Percentiles rank a stretch among this genome's conserved stretches.
Evolutionary conservation across 768 basidiomycete genomes (phyloP).

Genomic region (Fomitopsis serialis): DNA sequence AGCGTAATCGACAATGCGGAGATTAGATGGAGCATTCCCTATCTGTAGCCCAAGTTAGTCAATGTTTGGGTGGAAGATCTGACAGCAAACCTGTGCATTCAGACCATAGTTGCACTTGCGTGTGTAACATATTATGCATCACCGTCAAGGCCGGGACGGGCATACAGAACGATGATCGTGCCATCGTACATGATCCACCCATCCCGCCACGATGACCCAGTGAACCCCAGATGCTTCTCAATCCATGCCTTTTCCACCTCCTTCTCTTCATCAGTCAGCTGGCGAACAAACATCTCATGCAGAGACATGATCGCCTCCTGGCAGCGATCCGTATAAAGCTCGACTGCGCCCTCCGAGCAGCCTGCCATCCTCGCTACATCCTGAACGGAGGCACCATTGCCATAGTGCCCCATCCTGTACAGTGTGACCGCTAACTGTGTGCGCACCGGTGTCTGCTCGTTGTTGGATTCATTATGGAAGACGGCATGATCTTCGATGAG

Average conservation of each 20-base stretch:
- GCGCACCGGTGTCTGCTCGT: conserved; percentile 7
- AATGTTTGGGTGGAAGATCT: background rate
- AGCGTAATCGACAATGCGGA: background rate
- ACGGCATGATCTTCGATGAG: conserved; percentile 1
- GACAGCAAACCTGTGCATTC: background rate
- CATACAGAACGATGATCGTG: background rate
- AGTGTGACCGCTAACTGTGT: conserved; percentile 13
- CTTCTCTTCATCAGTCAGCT: background rate
- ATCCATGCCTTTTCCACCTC: background rate
- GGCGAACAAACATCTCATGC: background rate
- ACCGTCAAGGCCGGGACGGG: background rate
- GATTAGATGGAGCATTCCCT: background rate
- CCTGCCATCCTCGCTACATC: conserved; percentile 12
- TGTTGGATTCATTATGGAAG: conserved; percentile 15
- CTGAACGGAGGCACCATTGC: conserved; percentile 8
- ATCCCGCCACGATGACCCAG: background rate
- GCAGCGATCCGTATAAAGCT: conserved; percentile 6
- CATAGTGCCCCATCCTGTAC: conserved; percentile 16
- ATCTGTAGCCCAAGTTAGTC: background rate
- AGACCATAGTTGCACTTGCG: background rate
- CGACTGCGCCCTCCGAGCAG: conserved; percentile 7
- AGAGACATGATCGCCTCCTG: conserved; percentile 3
- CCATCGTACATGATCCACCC: background rate
- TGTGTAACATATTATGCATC: background rate
- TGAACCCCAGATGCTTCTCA: background rate